phyloP scores from a whole-genome alignment of 2,329 filamentous ascomycete genomes.

The Pyrenophora teres region DNA sequence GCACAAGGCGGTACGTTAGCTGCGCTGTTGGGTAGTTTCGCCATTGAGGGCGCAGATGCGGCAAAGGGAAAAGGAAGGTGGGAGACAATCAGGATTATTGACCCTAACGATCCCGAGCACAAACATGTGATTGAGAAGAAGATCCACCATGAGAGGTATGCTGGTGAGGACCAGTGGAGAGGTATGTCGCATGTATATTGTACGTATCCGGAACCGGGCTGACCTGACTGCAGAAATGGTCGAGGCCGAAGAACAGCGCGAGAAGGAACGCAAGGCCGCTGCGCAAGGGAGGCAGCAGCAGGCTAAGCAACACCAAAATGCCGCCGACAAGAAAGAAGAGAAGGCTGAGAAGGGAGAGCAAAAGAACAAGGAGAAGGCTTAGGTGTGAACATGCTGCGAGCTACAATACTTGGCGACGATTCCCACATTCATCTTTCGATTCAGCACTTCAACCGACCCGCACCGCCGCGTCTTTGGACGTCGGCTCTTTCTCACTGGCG shows the following conservation, averaged over 20 bases:
- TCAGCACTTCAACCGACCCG: no score
- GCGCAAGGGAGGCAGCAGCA: slow-evolving; percentile 21
- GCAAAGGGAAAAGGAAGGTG: slow-evolving; percentile 75
- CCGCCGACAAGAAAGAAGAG: slow-evolving; percentile 31
- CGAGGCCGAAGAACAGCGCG: slow-evolving; percentile 71
- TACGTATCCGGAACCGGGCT: slow-evolving; percentile 13
- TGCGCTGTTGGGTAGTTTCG: slow-evolving; percentile 80
- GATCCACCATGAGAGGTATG: slow-evolving; percentile 84
- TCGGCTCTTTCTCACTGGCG: slow-evolving; percentile 19
- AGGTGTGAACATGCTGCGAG: not conserved
- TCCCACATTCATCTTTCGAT: no score
- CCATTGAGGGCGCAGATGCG: slow-evolving; percentile 80
- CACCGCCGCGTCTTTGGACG: no score
- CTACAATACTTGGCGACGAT: not conserved
- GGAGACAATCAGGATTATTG: slow-evolving; percentile 81
- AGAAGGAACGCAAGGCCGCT: slow-evolving; percentile 55
- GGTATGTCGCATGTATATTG: slow-evolving; percentile 57
- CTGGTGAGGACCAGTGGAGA: slow-evolving; percentile 92
- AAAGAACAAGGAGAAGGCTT: slow-evolving; percentile 26
- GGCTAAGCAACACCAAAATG: slow-evolving; percentile 22
- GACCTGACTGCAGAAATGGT: slow-evolving; percentile 70
- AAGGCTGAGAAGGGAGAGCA: slow-evolving; percentile 25
- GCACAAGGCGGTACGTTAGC: slow-evolving; percentile 87
- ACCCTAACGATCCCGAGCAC: slow-evolving; percentile 81
- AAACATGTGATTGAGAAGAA: slow-evolving; percentile 84